Evolutionary conservation across 2,329 filamentous ascomycete species (phyloP), one percentile per base, ranked within the genome.

Genomic region (Sphaerulina musiva): DNA sequence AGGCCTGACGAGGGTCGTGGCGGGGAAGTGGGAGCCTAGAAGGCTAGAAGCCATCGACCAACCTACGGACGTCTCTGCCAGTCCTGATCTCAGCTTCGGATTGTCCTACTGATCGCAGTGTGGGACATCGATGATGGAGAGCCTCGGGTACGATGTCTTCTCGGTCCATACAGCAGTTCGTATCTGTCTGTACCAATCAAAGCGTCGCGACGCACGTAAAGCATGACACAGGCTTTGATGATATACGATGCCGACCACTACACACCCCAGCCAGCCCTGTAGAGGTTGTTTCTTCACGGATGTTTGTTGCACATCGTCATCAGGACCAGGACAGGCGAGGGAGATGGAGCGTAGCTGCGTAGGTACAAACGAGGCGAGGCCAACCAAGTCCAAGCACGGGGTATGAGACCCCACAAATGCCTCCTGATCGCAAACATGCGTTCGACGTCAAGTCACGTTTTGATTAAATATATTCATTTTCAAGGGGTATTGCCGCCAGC

Each of bases 371-470:
- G 34, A 36, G 12, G 9, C 12, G 5, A 36, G 9, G 34, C 14
- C 14, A 17, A 17, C 14, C 14, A 17, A 36, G 9, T 4, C 34
- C 34, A n/a, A 36, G 4, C 34, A 36, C 12, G 9, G 12, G 9
- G 9, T 36, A 10, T 10, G 9, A 36, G 12, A 36, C 34, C 34
- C 34, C 34, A 5, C 7, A n/a, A 36, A 6, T 9, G 9, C 34
- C 10, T 38, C 34, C 6, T 8, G 34, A 38, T 38, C 5, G 34
- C 34, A 38, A 38, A 38, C 34, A 38, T 9, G 4, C 34, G 34
- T 38, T 11, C 7, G 34, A 38, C 34, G 34, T 38, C 34, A 38
- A 38, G 34, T 46, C 42, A 51, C 48, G 48, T 51, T 51, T 46
- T 3, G 20, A 20, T 20, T 20, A 20, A 20, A 20, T 20, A 2